Evolutionary conservation across 2,329 filamentous ascomycete genomes (phyloP), one percentile per base, ranked within the genome.

Genomic region (Penicillium sp.): DNA sequence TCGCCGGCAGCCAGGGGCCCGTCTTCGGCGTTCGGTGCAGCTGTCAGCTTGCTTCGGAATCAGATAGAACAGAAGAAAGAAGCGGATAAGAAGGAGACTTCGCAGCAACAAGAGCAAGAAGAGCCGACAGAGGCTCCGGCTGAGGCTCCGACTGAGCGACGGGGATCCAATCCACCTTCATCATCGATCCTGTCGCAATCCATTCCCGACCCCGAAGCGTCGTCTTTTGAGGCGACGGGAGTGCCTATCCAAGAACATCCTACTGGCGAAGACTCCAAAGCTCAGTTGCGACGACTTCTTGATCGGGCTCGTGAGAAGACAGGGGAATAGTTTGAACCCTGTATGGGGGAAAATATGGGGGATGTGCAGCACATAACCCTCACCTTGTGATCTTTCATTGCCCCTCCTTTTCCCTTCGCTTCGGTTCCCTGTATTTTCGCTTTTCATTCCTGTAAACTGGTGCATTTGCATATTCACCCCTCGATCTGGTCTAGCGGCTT

Each of bases 211-310:
- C 59, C 63, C 1, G 61, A 65, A 48, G 26, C 56, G 3, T 63
- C 63, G 9, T 46, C 61, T 26, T 40, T 63, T 4, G 63, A 66
- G 35, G 63, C 63, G 26, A 64, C 53, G 6, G 63, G 61, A 3
- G 55, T 55, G 23, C 44, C 60, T 6, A 33, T 51, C 29, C 33
- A 56, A 4, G 60, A 58, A 14, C n/a, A 46, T 20, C 29, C 46
- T 25, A 8, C 42, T 2, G 33, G 49, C 20, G 65, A 59, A 29
- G 51, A 53, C 40, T 58, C 66, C 15, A 52, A 50, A 26, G 50
- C 60, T 23, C 64, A 63, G 18, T 47, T 71, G 43, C 61, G 59
- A 12, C 58, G 53, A 23, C 57, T 69, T 18, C 54, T 70, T 44
- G 58, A 35, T 47, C 63, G 64, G 29, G 60, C 60, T 6, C 61